These are phyloP conservation scores for Candida odintsovae DNA, from an alignment of 805 yeast species.

Conservation along the genomic window DNA sequence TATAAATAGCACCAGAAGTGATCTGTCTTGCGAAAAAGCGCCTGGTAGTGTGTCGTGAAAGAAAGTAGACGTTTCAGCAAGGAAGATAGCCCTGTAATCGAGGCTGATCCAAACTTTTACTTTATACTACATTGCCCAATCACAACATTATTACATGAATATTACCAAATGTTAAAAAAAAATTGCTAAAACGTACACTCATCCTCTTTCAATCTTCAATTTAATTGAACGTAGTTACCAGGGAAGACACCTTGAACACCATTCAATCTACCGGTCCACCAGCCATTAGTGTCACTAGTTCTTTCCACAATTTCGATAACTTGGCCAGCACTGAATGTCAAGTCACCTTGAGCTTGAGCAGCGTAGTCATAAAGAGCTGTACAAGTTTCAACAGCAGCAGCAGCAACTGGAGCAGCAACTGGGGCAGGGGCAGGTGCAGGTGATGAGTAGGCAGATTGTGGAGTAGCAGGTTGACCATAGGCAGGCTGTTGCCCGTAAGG, in stretches of 20 bases:
- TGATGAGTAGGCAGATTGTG: constrained; percentile 25
- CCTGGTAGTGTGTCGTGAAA: no score
- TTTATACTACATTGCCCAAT: no score
- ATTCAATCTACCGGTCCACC: constrained; percentile 94
- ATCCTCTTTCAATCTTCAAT: constrained; percentile 18
- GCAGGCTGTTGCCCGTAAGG: constrained; percentile 21
- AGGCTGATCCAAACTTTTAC: no score
- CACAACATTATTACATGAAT: neutral
- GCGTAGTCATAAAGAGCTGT: constrained; percentile 88
- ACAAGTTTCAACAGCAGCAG: constrained; percentile 51
- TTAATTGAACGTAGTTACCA: constrained; percentile 88
- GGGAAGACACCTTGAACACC: constrained; percentile 93
- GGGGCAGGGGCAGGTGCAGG: constrained; percentile 24
- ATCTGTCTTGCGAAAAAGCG: no score
- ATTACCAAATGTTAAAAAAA: neutral
- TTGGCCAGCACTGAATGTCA: constrained; percentile 83
- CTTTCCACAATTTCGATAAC: constrained; percentile 77
- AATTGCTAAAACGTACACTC: neutral
- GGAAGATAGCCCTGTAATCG: no score
- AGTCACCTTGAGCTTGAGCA: constrained; percentile 92
- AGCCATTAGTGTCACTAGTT: constrained; percentile 81
- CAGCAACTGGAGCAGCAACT: constrained; percentile 26
- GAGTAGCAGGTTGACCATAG: constrained; percentile 22
- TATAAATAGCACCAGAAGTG: neutral
- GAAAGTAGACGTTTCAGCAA: no score